A percentile compares a stretch with the other conserved stretches of the same genome.
Evolutionary conservation across 176 grass and related monocot genomes (phyloP).

Genomic region (bread wheat (Triticum aestivum)): IWGSC_CS_RefSeq_v2.1 NC_057810.1:296861139-296861638

Average conservation of each 20-base stretch:
- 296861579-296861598: background rate
- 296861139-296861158: slow-evolving; percentile 91
- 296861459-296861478: slow-evolving; percentile 87
- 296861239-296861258: slow-evolving; percentile 79
- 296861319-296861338: slow-evolving; percentile 91
- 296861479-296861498: slow-evolving; percentile 99
- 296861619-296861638: background rate
- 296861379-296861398: slow-evolving; percentile 14
- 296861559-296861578: slow-evolving; percentile 13
- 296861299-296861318: slow-evolving; percentile 99
- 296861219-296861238: slow-evolving; percentile 21
- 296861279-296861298: slow-evolving; percentile 92
- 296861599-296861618: slow-evolving; percentile 14
- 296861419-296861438: slow-evolving; percentile 40
- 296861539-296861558: slow-evolving; percentile 24
- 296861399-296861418: slow-evolving; percentile 8
- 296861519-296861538: slow-evolving; percentile 11
- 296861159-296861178: slow-evolving; percentile 82
- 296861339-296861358: slow-evolving; percentile 80
- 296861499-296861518: slow-evolving; percentile 86
- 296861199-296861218: background rate
- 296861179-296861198: slow-evolving; percentile 21
- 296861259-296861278: slow-evolving; percentile 97
- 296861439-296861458: slow-evolving; percentile 98
- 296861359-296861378: slow-evolving; percentile 35